Evolutionary conservation across 2,329 filamentous ascomycete species (phyloP).

Genomic region (Cladobotryum mycophilum): DNA sequence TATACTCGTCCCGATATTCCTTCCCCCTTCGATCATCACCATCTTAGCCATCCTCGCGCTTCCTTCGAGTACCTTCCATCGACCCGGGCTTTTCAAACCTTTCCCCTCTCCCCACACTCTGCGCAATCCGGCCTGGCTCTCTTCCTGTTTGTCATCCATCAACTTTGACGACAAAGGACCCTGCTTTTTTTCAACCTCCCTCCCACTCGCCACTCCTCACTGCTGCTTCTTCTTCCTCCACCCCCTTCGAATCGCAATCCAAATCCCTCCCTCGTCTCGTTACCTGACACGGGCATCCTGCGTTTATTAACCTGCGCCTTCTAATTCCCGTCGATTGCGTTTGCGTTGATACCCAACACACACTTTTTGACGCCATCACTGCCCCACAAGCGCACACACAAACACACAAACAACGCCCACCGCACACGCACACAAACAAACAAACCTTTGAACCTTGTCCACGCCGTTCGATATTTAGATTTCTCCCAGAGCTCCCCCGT

Average conservation of each 20-base stretch:
- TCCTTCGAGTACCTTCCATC: background rate
- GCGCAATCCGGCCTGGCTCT: background rate
- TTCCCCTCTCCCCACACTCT: background rate
- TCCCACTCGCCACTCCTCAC: constrained; percentile 8
- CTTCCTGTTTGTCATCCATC: constrained; percentile 9
- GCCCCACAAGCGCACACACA: constrained; percentile 9
- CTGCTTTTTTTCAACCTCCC: constrained; percentile 9
- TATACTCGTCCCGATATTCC: constrained; percentile 4
- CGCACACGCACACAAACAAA: too few relatives aligned
- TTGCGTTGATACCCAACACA: constrained; percentile 13
- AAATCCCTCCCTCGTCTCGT: constrained; percentile 9
- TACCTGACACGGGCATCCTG: background rate
- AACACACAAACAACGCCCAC: background rate
- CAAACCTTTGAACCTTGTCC: too few relatives aligned
- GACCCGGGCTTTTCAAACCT: background rate
- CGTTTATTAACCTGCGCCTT: constrained; percentile 5
- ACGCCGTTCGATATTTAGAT: too few relatives aligned
- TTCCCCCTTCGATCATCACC: background rate
- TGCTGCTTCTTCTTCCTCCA: constrained; percentile 1
- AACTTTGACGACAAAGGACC: too few relatives aligned
- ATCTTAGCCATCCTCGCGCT: background rate
- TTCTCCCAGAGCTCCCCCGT: constrained; percentile 5
- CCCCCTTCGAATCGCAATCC: constrained; percentile 1
- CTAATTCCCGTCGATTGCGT: constrained; percentile 3
- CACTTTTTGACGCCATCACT: constrained; percentile 10